Evolutionary conservation across 164 flowering plant species (phyloP).

Genomic region (Annona cherimola): DNA sequence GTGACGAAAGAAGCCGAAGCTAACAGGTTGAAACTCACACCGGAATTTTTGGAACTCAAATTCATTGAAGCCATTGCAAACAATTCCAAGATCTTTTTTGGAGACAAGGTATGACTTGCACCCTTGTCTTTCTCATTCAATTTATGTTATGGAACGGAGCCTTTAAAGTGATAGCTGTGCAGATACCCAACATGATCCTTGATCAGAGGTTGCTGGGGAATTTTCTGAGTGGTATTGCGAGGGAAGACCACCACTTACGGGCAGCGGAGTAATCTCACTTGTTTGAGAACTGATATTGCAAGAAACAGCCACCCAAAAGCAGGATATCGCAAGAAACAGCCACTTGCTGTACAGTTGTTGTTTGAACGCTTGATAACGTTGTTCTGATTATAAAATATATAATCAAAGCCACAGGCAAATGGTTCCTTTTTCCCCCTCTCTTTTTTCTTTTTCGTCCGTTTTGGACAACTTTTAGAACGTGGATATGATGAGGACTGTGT

Average conservation of each 20-base stretch:
- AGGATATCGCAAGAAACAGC: no score
- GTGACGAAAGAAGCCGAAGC: slow-evolving; percentile 83
- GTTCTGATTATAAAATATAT: no score
- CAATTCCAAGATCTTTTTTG: slow-evolving; percentile 86
- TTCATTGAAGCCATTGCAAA: slow-evolving; percentile 83
- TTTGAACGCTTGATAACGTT: no score
- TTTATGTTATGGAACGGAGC: neutral
- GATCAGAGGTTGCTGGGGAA: slow-evolving; percentile 84
- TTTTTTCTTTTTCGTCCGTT: no score
- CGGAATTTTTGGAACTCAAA: slow-evolving; percentile 73
- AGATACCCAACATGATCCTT: slow-evolving; percentile 81
- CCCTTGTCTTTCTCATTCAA: neutral
- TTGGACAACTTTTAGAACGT: no score
- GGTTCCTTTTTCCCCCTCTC: no score
- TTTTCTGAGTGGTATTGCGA: slow-evolving; percentile 29
- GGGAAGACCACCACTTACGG: neutral
- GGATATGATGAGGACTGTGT: no score
- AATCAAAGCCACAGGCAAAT: neutral
- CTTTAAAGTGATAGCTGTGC: slow-evolving; percentile 10
- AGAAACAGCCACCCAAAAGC: no score
- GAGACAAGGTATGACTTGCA: slow-evolving; percentile 55
- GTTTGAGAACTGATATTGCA: neutral
- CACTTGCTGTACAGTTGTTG: no score
- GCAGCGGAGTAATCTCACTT: neutral
- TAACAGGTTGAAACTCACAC: slow-evolving; percentile 84